Evolutionary conservation across 371 early-diverging fungal species (phyloP), one percentile per base, ranked within the genome.

Genomic region (Mucor racemosus): DNA sequence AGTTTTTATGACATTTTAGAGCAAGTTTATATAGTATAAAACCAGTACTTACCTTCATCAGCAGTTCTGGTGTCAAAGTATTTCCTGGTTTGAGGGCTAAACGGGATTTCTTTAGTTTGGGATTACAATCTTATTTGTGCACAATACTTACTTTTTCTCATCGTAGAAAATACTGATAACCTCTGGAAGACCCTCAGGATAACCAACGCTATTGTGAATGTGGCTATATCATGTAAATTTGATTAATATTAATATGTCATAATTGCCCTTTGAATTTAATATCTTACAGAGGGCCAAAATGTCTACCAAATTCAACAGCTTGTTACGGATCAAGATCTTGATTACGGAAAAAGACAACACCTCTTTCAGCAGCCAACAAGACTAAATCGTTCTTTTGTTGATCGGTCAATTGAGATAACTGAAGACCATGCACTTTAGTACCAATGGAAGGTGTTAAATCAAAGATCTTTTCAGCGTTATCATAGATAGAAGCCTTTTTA

Each of bases 331-430:
- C 78, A 34, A 87, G 39, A 60, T 86, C 85, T 68, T 89, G 90
- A 58, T 86, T 75, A 10, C 86, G 76, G 68, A 89, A 82, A 62
- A 86, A 88, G 8, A 88, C 90, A 8, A 89, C 88, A 35, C 86
- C 87, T 44, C 90, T 79, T 60, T 85, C 79, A 19, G 87, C 78
- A 34, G 82, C 81, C 42, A 87, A 65, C 15, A 83, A 72, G 17
- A 87, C 85, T 14, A 87, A 68, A 46, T 87, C 87, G 19, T 82
- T 79, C 53, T 79, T 66, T 58, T 86, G 87, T 58, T 84, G 79
- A 19, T 84, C 86, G 14, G 78, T 79, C 65, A 88, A 68, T 60
- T 85, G 59, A 14, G 77, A 67, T 33, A 84, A 66, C 41, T 78
- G 81, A 48, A 86, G 58, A 35, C 86, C 82, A 39, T 79, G 84